Base-by-base conservation (phyloP, 495 filamentous ascomycete genomes). In the Penicillium verhagenii region DNA sequence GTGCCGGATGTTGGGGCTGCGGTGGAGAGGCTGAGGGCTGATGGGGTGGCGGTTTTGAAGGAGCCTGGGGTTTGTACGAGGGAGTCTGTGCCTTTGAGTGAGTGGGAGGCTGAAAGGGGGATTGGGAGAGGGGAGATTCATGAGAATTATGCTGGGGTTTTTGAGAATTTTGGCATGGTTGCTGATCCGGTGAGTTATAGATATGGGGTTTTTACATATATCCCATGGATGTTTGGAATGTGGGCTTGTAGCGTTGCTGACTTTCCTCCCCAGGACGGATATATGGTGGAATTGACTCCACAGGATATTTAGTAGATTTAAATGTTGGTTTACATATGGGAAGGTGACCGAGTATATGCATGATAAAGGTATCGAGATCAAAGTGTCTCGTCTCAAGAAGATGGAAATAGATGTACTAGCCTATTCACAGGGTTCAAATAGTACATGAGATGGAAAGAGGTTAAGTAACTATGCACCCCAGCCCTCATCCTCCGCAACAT, bases 401-500 rank as follows among this genome's bases (percentile, higher is more conserved):
- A 53, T 31, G 18, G 24, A 44, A 24, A 54, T 51, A 35, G 37
- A 54, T 51, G 31, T 48, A n/a, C n/a, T n/a, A 46, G 43, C 56
- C 56, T 50, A 50, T 37, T 19, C 47, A 37, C 13, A 37, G 7
- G 31, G 20, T 25, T 4, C 18, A 10, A 26, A 52, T 50, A 25
- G 52, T 55, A 64, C 58, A 61, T 49, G 37, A 42, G 20, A 37
- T 31, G 21, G 26, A 28, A 37, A 47, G 44, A 37, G 19, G 29
- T n/a, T n/a, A 38, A 25, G 38, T 56, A 5, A 44, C 39, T 44
- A 64, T 45, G 42, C 42, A 28, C 42, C 42, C 53, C 78, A 79
- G 31, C 61, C 66, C 56, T 82, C 78, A 51, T 81, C 79, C 66
- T 81, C 78, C 0, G 78, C 78, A 62, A 80, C 77, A 58, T 80